phyloP scores from a whole-genome alignment of 768 basidiomycete genomes.

The Mycena polygramma region DNA sequence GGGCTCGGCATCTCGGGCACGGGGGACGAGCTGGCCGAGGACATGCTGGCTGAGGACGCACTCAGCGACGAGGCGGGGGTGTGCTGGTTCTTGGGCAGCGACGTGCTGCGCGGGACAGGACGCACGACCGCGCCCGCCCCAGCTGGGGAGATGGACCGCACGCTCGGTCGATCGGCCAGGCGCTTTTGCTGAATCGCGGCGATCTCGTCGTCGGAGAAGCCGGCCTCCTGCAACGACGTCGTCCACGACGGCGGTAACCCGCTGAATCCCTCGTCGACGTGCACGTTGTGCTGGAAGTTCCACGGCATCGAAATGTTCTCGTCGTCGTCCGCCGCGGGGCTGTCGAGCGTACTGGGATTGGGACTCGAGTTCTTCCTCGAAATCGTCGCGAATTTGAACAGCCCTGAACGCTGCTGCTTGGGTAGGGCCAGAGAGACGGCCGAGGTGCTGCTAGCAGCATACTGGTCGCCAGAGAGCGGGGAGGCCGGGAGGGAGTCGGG shows the following conservation, averaged over 20 bases:
- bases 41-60: conserved; percentile 22
- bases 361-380: conserved; percentile 43
- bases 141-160: conserved; percentile 8
- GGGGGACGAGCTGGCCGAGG: conserved; percentile 29
- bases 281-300: conserved; percentile 88
- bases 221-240: conserved; percentile 68
- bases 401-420: conserved; percentile 47
- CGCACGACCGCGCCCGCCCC: conserved; percentile 26
- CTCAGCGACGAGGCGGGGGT: conserved; percentile 32
- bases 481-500: conserved; percentile 57
- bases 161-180: conserved; percentile 41
- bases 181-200: conserved; percentile 61
- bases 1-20: conserved; percentile 14
- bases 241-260: conserved; percentile 85
- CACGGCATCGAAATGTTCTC: conserved; percentile 77
- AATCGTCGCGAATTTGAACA: conserved; percentile 60
- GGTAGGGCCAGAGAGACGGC: conserved; percentile 50
- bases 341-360: background rate
- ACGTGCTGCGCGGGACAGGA: conserved; percentile 32
- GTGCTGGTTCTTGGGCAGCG: conserved; percentile 31
- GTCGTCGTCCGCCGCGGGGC: conserved; percentile 54
- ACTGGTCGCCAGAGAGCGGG: conserved; percentile 56
- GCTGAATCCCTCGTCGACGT: conserved; percentile 79
- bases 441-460: conserved; percentile 50
- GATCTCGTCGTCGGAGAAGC: conserved; percentile 80